Conservation (phyloP, 2,329 filamentous ascomycete species). For the Mycosphaerella sp. region DNA sequence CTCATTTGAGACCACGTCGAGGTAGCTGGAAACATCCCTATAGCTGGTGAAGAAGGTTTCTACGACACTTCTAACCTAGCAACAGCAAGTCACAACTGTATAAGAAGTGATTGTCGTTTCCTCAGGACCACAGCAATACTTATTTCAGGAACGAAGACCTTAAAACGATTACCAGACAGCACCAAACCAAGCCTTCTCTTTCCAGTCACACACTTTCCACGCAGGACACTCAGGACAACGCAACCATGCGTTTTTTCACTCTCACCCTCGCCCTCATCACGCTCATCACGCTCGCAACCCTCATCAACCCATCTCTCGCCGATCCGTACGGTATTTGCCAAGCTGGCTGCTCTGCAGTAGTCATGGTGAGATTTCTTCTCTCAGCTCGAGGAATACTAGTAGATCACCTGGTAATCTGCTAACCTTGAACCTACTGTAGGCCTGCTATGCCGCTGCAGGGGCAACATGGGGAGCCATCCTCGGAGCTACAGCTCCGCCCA, state of each 20-base stretch:
- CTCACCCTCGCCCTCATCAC: slow-evolving; percentile 5
- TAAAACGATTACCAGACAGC: background rate
- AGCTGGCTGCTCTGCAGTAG: slow-evolving; percentile 42
- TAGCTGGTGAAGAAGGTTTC: background rate
- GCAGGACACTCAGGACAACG: too few species aligned
- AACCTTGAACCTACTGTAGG: slow-evolving; percentile 14
- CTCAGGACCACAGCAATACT: too few species aligned
- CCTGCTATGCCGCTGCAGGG: slow-evolving; percentile 45
- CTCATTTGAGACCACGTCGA: too few species aligned
- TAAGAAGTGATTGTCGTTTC: too few species aligned
- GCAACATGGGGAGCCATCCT: slow-evolving; percentile 38
- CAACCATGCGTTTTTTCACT: background rate
- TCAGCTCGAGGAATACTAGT: too few species aligned
- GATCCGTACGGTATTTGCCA: slow-evolving; percentile 43
- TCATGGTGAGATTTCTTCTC: slow-evolving; percentile 25
- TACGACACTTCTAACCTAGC: background rate
- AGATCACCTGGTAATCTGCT: too few species aligned
- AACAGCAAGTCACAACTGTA: background rate
- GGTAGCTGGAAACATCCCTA: too few species aligned
- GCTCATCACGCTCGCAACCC: slow-evolving; percentile 1
- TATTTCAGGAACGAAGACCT: too few species aligned
- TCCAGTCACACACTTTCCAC: background rate
- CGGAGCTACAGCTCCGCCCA: slow-evolving; percentile 38
- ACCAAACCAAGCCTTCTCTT: background rate
- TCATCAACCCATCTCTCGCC: background rate